Base-by-base conservation (phyloP, 2,329 filamentous ascomycete species). In the Trichoderma sp. region DNA sequence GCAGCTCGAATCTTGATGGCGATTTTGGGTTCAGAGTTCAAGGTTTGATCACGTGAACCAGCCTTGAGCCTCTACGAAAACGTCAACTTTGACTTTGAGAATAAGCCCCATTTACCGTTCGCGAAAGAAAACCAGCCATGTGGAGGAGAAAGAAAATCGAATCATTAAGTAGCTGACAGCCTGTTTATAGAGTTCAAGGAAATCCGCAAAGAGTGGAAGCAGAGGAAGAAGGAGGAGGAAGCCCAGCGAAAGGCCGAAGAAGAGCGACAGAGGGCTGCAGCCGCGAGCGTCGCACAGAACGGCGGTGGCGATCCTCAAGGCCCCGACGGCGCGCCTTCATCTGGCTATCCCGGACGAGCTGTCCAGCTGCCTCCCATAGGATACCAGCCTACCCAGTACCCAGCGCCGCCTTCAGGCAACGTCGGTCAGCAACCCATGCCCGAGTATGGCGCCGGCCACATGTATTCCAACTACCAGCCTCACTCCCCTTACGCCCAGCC, bases 191-290 rank as follows among this genome's bases (percentile, higher is more conserved):
- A 98, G 81, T 98, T 99, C 83, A 99, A 99, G 79, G 96, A 99
- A 77, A 97, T 98, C 70, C 92, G 96, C 72, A 98, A 98, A 79
- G 95, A 98, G 78, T 99, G 96, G 96, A 99, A 98, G 84, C 92
- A 93, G 49, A 93, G 96, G 77, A 98, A 98, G 88, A 99, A 99
- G 92, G 96, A 98, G 79, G 95, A 98, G 75, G 95, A 98, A 73
- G 90, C 90, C 63, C 86, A 89, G 75, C 92, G 94, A 77, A 97
- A 97, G 84, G 91, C 91, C 14, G 93, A 94, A 11, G 95, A 98
- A 72, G 94, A 97, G 77, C 91, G 94, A 68, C 90, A 89, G 79
- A 87, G 85, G 18, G 80, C 83, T 67, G 79, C 78, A 2, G 79
- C 79, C 13, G 87, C 87, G 34, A 89, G 86, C 6, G 84, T 85